Evolutionary conservation across 371 early-diverging fungal species (phyloP), one percentile per base, ranked within the genome.

Genomic region (Mucor plumbeus): DNA sequence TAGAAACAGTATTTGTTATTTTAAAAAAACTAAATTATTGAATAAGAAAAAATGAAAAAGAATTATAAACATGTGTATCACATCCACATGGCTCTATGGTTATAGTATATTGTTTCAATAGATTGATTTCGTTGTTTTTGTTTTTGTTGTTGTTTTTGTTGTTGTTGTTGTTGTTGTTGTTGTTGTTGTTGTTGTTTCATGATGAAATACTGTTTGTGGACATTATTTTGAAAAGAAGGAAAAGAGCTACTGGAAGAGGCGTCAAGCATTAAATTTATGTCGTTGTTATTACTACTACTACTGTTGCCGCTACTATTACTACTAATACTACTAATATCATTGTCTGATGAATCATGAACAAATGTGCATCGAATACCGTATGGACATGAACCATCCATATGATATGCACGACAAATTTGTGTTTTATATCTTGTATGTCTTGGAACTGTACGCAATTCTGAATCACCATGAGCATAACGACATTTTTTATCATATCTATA

Each of bases 391-490:
- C 98, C 98, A 26, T 91, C 91, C 59, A 90, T 90, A 82, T 93
- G 93, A 81, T 90, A 97, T 7, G 92, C 92, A 35, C 94, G 90
- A 70, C 97, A 96, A 7, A 93, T 87, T 65, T 92, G 92, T 19
- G 97, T 92, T 78, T 98, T 98, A 83, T 99, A 99, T 61, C 94
- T 89, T 31, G 94, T 96, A 76, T 99, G 99, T 54, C 98, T 90
- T 43, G 86, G 83, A 2, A 95, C 90, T 11, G 78, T 71, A 9
- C 97, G 87, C 35, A 98, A 85, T 77, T 99, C 99, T 33, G 63
- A 54, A 14, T 70, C 65, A n/a, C 90, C 89, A 77, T 99, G 99
- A 7, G 98, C 98, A 88, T 97, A 99, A 71, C 97, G 95, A 78
- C 99, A 99, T 80, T 94, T 94, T 26, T 84, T 87, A 6, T 94